Conservation (phyloP, 108 stramenopile genomes). For the Craspedostauros australis region DNA sequence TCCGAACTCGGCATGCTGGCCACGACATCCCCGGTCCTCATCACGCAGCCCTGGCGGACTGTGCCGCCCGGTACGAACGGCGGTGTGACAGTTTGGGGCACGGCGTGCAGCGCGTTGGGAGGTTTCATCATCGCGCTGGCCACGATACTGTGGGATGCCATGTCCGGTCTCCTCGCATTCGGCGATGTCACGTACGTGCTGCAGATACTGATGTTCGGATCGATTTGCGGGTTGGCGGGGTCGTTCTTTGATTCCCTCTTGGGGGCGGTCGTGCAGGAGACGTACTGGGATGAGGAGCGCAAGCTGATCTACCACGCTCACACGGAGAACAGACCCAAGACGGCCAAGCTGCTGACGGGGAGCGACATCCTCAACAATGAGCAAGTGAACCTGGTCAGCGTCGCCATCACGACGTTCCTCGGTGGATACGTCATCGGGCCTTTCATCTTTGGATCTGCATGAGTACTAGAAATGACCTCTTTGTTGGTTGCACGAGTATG, state of each 20-base stretch:
- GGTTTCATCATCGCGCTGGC: constrained; percentile 61
- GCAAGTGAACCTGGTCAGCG: constrained; percentile 73
- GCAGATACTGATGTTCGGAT: constrained; percentile 31
- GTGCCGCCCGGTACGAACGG: constrained; percentile 85
- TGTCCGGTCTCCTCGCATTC: constrained; percentile 27
- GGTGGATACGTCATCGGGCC: constrained; percentile 56
- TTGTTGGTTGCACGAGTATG: no score
- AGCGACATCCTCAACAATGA: constrained; percentile 58
- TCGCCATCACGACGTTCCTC: constrained; percentile 44
- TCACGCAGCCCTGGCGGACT: constrained; percentile 47
- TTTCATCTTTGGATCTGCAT: constrained; percentile 26
- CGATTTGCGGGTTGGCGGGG: constrained; percentile 55
- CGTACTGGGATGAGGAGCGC: constrained; percentile 54
- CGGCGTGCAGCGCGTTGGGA: constrained; percentile 51
- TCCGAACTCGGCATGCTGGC: constrained; percentile 77
- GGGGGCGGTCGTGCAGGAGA: constrained; percentile 67
- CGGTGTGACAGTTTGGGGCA: constrained; percentile 56
- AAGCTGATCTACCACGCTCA: constrained; percentile 42
- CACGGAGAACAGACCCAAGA: constrained; percentile 3
- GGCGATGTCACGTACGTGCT: constrained; percentile 12
- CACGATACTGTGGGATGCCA: constrained; percentile 28
- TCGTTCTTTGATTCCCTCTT: constrained; percentile 69
- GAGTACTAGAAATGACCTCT: neutral
- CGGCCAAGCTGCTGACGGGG: constrained; percentile 33
- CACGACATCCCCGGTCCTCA: constrained; percentile 40